These are phyloP conservation scores for Crucihimalaya himalaica DNA, from an alignment of 345 rosid genomes.

Conservation along the genomic window DNA sequence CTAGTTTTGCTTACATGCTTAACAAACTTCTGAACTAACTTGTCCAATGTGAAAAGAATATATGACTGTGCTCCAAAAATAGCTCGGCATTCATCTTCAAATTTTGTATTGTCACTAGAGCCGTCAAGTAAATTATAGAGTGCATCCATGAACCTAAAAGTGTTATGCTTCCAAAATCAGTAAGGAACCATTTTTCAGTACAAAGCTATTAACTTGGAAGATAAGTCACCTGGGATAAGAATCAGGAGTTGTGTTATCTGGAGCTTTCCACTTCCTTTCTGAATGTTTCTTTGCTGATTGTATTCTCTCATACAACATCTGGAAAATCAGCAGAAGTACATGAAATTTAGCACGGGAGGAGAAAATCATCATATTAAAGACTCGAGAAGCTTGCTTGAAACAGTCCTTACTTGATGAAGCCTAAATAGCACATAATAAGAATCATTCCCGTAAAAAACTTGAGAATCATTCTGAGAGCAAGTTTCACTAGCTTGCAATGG, in stretches of 20 bases:
- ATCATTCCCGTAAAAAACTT: constrained; percentile 90
- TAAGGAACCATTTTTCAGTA: constrained; percentile 4
- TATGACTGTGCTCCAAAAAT: constrained; percentile 94
- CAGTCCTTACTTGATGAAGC: constrained; percentile 83
- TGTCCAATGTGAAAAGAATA: constrained; percentile 91
- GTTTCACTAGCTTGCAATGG: constrained; percentile 56
- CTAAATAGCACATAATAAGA: constrained; percentile 87
- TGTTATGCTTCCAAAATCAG: constrained; percentile 28
- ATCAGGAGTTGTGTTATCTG: constrained; percentile 68
- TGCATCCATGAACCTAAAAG: constrained; percentile 81
- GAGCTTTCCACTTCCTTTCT: constrained; percentile 84
- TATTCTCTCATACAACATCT: constrained; percentile 90
- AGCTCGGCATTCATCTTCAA: constrained; percentile 97
- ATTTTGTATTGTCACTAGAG: constrained; percentile 85
- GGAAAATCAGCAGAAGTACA: constrained; percentile 31
- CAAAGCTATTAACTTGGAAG: constrained; percentile 9
- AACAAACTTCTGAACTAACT: constrained; percentile 84
- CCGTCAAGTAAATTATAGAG: constrained; percentile 93
- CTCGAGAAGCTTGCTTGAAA: constrained; percentile 10
- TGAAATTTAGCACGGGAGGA: not conserved
- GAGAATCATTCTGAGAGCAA: constrained; percentile 54
- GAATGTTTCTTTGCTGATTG: constrained; percentile 84
- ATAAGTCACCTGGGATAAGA: constrained; percentile 75
- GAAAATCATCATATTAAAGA: constrained; percentile 14
- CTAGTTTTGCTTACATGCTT: constrained; percentile 62